Conservation (phyloP, 2,329 filamentous ascomycete genomes). For the Fusarium verticillioides region DNA sequence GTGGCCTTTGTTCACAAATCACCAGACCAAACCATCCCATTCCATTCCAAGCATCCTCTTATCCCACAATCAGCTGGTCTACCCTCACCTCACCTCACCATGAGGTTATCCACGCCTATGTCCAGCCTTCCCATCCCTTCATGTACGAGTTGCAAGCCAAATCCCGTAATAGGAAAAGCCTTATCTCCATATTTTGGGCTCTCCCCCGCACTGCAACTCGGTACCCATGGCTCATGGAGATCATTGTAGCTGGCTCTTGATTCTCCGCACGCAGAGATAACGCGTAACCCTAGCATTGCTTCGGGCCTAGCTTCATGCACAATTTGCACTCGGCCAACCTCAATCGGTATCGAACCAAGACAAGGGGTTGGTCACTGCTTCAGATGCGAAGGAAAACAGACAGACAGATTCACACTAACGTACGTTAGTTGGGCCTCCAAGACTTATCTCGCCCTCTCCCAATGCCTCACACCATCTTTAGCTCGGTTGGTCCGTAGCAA, state of each 20-base stretch:
- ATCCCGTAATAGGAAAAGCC: slow-evolving; percentile 32
- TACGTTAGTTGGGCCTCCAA: neutral
- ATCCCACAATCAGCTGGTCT: slow-evolving; percentile 6
- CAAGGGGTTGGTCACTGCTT: slow-evolving; percentile 8
- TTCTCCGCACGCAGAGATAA: slow-evolving; percentile 38
- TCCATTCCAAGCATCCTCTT: neutral
- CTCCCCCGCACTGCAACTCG: slow-evolving; percentile 29
- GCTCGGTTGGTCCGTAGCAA: neutral
- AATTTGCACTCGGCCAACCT: slow-evolving; percentile 34
- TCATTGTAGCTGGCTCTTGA: slow-evolving; percentile 6
- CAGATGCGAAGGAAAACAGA: slow-evolving; percentile 5
- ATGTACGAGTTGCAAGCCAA: slow-evolving; percentile 35
- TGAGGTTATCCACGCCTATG: slow-evolving; percentile 23
- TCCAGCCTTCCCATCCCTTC: slow-evolving; percentile 26
- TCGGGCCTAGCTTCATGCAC: slow-evolving; percentile 31
- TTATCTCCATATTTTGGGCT: slow-evolving; percentile 22
- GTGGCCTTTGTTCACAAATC: slow-evolving; percentile 4
- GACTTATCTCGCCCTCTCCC: slow-evolving; percentile 19
- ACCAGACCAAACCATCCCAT: neutral
- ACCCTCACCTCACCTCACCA: neutral
- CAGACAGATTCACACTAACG: neutral
- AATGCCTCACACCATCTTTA: slow-evolving; percentile 26
- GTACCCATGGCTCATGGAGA: slow-evolving; percentile 11
- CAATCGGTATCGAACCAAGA: slow-evolving; percentile 27
- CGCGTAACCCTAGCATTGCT: neutral